Percentiles rank a stretch among this genome's conserved stretches.
These are phyloP conservation scores for Phyllosticta capitalensis DNA, from an alignment of 2,329 filamentous ascomycete species.

Conservation along the genomic window DNA sequence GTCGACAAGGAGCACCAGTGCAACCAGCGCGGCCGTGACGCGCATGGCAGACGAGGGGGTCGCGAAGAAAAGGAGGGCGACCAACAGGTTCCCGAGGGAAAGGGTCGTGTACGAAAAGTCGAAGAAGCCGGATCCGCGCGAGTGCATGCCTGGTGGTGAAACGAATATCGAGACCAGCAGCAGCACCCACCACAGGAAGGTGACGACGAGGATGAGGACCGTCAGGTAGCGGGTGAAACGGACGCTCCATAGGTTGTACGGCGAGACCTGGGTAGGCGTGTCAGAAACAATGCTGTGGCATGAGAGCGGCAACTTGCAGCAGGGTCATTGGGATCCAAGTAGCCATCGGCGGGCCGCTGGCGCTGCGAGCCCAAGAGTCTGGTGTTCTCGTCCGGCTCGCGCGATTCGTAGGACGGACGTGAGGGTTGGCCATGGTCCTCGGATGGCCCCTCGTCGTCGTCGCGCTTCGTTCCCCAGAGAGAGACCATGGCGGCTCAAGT, in stretches of 20 bases:
- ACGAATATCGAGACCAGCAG: slow-evolving; percentile 85
- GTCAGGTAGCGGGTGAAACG: slow-evolving; percentile 71
- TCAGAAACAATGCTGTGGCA: slow-evolving; percentile 14
- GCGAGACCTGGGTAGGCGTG: slow-evolving; percentile 49
- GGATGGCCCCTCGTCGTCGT: slow-evolving; percentile 25
- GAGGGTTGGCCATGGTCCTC: slow-evolving; percentile 16
- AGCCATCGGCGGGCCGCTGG: slow-evolving; percentile 55
- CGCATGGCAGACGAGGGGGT: slow-evolving; percentile 72
- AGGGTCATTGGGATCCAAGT: slow-evolving; percentile 69
- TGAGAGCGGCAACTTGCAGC: slow-evolving; percentile 46
- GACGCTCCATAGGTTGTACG: slow-evolving; percentile 91
- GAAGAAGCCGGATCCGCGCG: slow-evolving; percentile 85
- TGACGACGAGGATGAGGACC: slow-evolving; percentile 62
- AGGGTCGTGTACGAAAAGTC: slow-evolving; percentile 76
- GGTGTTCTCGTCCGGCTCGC: slow-evolving; percentile 50
- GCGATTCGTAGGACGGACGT: slow-evolving; percentile 20
- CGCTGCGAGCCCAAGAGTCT: slow-evolving; percentile 52
- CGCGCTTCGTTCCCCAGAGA: slow-evolving; percentile 47
- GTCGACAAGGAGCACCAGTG: slow-evolving; percentile 59
- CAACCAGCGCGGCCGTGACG: slow-evolving; percentile 59
- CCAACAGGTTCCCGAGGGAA: slow-evolving; percentile 63
- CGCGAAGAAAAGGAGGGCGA: slow-evolving; percentile 77
- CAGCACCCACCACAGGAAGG: slow-evolving; percentile 87
- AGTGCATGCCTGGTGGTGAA: slow-evolving; percentile 77
- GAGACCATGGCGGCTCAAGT: slow-evolving; percentile 33